These are phyloP conservation scores for Hortaea werneckii DNA, from an alignment of 2,329 filamentous ascomycete species.

Conservation along the genomic window DNA sequence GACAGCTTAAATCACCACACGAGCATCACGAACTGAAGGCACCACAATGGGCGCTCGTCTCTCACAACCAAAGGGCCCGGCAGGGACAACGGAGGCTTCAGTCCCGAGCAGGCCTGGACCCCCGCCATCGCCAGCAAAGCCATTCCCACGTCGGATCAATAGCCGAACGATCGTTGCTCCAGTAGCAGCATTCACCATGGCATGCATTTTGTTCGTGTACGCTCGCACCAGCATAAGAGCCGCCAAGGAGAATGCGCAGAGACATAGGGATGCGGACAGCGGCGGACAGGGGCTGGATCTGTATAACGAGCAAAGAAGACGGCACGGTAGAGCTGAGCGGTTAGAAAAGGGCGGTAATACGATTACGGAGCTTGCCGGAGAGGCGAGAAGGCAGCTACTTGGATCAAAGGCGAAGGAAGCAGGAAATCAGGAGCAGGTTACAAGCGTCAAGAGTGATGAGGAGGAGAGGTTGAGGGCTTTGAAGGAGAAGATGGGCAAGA, in stretches of 20 bases:
- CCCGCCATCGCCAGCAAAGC: conserved; percentile 23
- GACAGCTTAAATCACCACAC: too few relatives aligned
- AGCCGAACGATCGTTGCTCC: conserved; percentile 44
- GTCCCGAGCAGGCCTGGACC: conserved; percentile 22
- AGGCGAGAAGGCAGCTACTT: conserved; percentile 13
- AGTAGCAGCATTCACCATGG: conserved; percentile 54
- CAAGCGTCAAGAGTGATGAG: conserved; percentile 21
- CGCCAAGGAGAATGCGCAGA: conserved; percentile 55
- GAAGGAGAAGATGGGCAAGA: conserved; percentile 17
- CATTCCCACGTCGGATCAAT: conserved; percentile 23
- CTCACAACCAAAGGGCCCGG: conserved; percentile 34
- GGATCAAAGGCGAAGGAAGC: conserved; percentile 13
- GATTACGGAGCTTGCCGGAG: conserved; percentile 22
- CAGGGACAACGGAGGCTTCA: conserved; percentile 33
- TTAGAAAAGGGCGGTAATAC: conserved; percentile 30
- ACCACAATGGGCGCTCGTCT: conserved; percentile 36
- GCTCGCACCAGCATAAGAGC: conserved; percentile 54
- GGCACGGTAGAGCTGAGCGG: conserved; percentile 41
- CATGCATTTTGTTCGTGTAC: conserved; percentile 50
- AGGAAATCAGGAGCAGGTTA: conserved; percentile 10
- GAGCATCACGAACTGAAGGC: background rate
- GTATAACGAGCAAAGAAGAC: conserved; percentile 44
- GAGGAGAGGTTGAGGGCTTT: conserved; percentile 30
- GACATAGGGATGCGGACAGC: conserved; percentile 47
- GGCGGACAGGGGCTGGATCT: conserved; percentile 41